These are phyloP conservation scores for Boechera divaricarpa DNA, from an alignment of 345 rosid species.

Conservation along the genomic window DNA sequence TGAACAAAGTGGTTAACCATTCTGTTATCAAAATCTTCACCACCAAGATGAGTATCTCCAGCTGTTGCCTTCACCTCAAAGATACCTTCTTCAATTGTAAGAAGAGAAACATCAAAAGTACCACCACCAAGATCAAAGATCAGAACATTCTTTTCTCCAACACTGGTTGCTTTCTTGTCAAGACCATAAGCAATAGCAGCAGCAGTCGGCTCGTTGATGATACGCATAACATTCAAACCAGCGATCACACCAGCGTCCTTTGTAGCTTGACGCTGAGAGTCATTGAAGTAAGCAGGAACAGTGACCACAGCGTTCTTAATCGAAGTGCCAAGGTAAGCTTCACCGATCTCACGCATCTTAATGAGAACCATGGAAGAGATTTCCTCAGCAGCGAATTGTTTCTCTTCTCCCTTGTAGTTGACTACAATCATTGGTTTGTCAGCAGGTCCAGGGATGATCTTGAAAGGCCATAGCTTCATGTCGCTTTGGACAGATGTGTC, in stretches of 20 bases:
- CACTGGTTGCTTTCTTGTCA: slow-evolving; percentile 45
- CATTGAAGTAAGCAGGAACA: slow-evolving; percentile 49
- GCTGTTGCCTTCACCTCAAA: slow-evolving; percentile 70
- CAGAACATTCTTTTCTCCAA: slow-evolving; percentile 45
- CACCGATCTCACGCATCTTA: slow-evolving; percentile 45
- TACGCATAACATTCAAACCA: slow-evolving; percentile 42
- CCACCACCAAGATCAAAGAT: slow-evolving; percentile 73
- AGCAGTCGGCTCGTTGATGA: slow-evolving; percentile 47
- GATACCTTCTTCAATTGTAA: slow-evolving; percentile 69
- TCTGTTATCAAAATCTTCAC: slow-evolving; percentile 73
- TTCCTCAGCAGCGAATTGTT: slow-evolving; percentile 47
- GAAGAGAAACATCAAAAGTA: slow-evolving; percentile 67
- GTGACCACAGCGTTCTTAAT: slow-evolving; percentile 46
- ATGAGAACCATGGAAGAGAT: slow-evolving; percentile 44
- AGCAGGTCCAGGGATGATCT: slow-evolving; percentile 40
- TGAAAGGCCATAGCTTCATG: slow-evolving; percentile 50
- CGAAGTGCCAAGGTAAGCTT: slow-evolving; percentile 32
- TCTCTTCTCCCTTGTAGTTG: slow-evolving; percentile 48
- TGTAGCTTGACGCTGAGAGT: slow-evolving; percentile 45
- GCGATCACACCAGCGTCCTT: slow-evolving; percentile 43
- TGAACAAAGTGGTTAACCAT: slow-evolving; percentile 68
- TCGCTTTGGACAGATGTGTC: slow-evolving; percentile 47
- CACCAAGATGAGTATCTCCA: slow-evolving; percentile 74
- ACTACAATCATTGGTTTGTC: slow-evolving; percentile 49
- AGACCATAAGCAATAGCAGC: slow-evolving; percentile 49